Base-by-base conservation (phyloP, 2,329 filamentous ascomycete species). In the Fusarium siculi region DNA sequence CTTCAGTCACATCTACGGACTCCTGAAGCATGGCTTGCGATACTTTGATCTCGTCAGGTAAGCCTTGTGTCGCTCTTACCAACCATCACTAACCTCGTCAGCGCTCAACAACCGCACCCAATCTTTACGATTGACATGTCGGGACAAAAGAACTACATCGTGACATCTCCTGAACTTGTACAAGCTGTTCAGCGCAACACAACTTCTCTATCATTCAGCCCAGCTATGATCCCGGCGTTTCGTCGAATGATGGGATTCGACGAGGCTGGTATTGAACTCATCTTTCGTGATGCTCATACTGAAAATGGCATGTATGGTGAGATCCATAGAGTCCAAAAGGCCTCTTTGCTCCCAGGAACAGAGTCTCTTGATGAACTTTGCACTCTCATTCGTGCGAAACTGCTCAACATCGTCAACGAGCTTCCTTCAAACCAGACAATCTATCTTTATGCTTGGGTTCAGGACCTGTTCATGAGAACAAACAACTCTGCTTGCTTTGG, bases 61-160 rank as follows among this genome's bases (percentile, higher is more conserved):
- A 15, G 63, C 64, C 4, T 37, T 2, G 9, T 12, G 0, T 15
- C 25, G 9, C 5, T 2, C 5, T 55, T 15, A 0, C 2, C 5
- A 18, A 18, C 4, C 5, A 1, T 34, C 37, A 21, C 64, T 74
- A 43, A 74, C 3, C 11, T 43, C 21, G 3, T 4, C 19, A 75
- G 73, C 42, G 63, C 73, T 5, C 50, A 73, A 23, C 72, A 75
- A 47, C 63, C 69, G 12, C 72, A 75, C 42, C 69, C 73, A 61
- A 74, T 75, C 53, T 75, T 75, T 23, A 75, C 73, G n/a, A 71
- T 75, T 73, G 69, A 74, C 42, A 70, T 74, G 57, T 73, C 73
- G 1, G 73, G 72, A 1, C 69, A 75, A 14, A 74, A 66, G 39
- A 75, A 75, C 28, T 75, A 75, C 43, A 75, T 74, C 3, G 73